Conservation (phyloP, 257 asterid genomes). For the Petunia axillaris region DNA sequence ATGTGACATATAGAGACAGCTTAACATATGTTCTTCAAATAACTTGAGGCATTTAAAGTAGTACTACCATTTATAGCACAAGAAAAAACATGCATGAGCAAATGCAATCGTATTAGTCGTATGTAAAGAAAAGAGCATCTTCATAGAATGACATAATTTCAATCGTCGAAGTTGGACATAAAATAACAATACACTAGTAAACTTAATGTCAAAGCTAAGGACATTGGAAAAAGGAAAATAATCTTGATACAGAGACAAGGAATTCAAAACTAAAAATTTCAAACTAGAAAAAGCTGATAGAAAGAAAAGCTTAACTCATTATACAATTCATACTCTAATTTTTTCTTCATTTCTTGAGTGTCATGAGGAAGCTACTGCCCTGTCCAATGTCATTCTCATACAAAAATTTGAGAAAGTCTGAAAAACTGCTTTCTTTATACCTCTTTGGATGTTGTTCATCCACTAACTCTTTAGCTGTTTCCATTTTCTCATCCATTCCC, state of each 20-base stretch:
- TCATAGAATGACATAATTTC: too few species aligned
- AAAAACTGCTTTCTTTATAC: constrained; percentile 51
- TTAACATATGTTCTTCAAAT: too few species aligned
- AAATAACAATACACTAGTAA: too few species aligned
- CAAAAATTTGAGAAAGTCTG: constrained; percentile 48
- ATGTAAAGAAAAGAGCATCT: too few species aligned
- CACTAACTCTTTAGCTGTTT: constrained; percentile 40
- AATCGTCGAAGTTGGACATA: too few species aligned
- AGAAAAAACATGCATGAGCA: too few species aligned
- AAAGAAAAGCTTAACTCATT: not conserved
- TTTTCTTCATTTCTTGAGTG: constrained; percentile 31
- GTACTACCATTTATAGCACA: too few species aligned
- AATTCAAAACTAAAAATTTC: not conserved
- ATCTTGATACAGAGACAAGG: not conserved
- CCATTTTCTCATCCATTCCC: constrained; percentile 54
- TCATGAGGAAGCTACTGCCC: constrained; percentile 42
- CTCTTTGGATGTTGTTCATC: constrained; percentile 37
- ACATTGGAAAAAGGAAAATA: too few species aligned
- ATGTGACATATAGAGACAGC: too few species aligned
- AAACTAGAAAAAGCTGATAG: not conserved
- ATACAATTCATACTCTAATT: not conserved
- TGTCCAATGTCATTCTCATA: constrained; percentile 42
- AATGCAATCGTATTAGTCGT: too few species aligned
- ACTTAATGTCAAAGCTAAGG: too few species aligned
- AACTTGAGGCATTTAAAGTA: too few species aligned